Percentiles rank a stretch among this genome's conserved stretches.
Evolutionary conservation across 2,329 filamentous ascomycete genomes (phyloP).

Genomic region (Pochonia chlamydosporia): DNA sequence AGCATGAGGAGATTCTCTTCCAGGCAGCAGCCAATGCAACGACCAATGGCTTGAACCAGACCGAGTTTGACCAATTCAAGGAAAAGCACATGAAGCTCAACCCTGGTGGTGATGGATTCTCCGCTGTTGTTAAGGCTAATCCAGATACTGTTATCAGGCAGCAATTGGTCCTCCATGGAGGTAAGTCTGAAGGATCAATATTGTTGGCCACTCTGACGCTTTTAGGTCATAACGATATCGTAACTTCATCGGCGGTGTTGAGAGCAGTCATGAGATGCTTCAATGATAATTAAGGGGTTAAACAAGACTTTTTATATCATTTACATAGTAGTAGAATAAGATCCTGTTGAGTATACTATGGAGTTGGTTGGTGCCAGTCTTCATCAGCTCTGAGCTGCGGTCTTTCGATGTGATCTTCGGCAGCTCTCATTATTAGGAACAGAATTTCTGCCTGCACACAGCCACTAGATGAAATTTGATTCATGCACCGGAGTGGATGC

Average conservation of each 20-base stretch:
- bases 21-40: slow-evolving; percentile 50
- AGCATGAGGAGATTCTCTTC: slow-evolving; percentile 61
- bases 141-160: slow-evolving; percentile 45
- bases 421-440: too few relatives aligned
- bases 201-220: background rate
- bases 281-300: slow-evolving; percentile 23
- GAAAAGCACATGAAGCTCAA: slow-evolving; percentile 36
- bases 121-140: slow-evolving; percentile 37
- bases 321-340: too few relatives aligned
- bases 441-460: too few relatives aligned
- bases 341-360: too few relatives aligned
- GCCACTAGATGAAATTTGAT: too few relatives aligned
- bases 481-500: too few relatives aligned
- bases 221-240: slow-evolving; percentile 63
- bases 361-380: too few relatives aligned
- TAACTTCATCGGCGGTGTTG: slow-evolving; percentile 58
- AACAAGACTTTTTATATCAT: too few relatives aligned
- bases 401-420: too few relatives aligned
- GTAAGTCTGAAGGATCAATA: slow-evolving; percentile 29
- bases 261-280: slow-evolving; percentile 63
- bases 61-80: slow-evolving; percentile 38
- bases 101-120: slow-evolving; percentile 39
- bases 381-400: too few relatives aligned
- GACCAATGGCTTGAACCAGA: slow-evolving; percentile 28
- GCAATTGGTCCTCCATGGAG: slow-evolving; percentile 49